phyloP scores from a whole-genome alignment of 2,329 filamentous ascomycete species.

The Trichoderma atroviride region DNA sequence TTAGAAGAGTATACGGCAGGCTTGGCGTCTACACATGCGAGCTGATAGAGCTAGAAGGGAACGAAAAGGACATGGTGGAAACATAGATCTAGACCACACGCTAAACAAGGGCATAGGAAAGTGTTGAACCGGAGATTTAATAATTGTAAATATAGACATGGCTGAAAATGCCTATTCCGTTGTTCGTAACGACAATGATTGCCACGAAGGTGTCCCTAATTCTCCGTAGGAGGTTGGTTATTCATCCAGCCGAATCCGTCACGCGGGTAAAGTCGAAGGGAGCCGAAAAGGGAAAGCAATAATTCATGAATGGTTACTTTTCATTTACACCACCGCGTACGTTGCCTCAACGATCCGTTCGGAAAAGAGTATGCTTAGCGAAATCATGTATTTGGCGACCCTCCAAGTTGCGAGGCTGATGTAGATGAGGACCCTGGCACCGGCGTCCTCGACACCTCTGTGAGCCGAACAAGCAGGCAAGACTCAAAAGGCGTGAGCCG shows the following conservation, averaged over 20 bases:
- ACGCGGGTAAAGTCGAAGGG: conserved; percentile 5
- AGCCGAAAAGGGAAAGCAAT: background rate
- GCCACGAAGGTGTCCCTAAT: background rate
- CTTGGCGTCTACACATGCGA: background rate
- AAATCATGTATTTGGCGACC: background rate
- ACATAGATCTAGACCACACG: conserved; percentile 9
- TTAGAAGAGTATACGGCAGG: conserved; percentile 29
- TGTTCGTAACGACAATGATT: background rate
- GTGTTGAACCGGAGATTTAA: background rate
- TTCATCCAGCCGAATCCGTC: background rate
- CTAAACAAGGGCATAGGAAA: background rate
- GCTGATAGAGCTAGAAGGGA: background rate
- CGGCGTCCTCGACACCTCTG: conserved; percentile 9
- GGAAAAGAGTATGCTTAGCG: conserved; percentile 11
- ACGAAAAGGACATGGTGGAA: background rate
- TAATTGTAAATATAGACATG: conserved; percentile 9
- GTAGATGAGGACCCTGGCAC: conserved; percentile 1
- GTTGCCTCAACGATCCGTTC: background rate
- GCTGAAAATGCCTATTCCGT: background rate
- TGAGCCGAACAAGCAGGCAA: background rate
- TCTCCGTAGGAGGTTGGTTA: background rate
- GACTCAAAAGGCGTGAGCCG: background rate
- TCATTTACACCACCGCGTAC: background rate
- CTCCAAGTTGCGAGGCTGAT: conserved; percentile 2
- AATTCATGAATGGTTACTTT: background rate